Percentiles rank a stretch among this genome's conserved stretches.
These are phyloP conservation scores for Waitea zeae DNA, from an alignment of 1,284 basidiomycete genomes.

Conservation along the genomic window DNA sequence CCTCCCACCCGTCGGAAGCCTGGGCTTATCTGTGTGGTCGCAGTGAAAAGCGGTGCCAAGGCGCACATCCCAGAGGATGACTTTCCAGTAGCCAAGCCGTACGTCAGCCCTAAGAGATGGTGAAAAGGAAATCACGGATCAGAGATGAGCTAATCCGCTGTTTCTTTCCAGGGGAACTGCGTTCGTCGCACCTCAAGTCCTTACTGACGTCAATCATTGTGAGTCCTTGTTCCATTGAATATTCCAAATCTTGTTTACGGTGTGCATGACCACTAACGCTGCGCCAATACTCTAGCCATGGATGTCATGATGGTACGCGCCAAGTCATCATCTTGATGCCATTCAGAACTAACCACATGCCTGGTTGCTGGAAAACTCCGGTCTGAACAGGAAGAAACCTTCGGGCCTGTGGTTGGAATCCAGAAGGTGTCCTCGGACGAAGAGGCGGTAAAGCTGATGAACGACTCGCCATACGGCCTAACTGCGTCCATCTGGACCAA, in stretches of 20 bases:
- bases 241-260: no score
- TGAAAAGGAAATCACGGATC: no score
- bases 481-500: constrained; percentile 92
- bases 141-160: no score
- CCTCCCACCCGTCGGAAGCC: not conserved
- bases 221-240: no score
- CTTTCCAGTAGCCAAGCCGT: constrained; percentile 58
- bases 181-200: constrained; percentile 79
- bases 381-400: constrained; percentile 58
- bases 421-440: constrained; percentile 77
- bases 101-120: no score
- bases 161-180: constrained; percentile 45
- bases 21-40: constrained; percentile 1
- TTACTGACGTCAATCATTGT: constrained; percentile 77
- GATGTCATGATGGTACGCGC: constrained; percentile 68
- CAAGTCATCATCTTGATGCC: not conserved
- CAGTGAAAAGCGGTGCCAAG: constrained; percentile 66
- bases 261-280: no score
- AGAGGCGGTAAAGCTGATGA: constrained; percentile 82
- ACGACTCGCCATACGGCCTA: constrained; percentile 89
- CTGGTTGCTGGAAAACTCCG: not conserved
- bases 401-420: constrained; percentile 84
- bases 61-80: constrained; percentile 53
- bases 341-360: constrained; percentile 1
- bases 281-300: no score